Base-by-base conservation (phyloP, 257 asterid genomes). In the Solanum virginianum region DNA sequence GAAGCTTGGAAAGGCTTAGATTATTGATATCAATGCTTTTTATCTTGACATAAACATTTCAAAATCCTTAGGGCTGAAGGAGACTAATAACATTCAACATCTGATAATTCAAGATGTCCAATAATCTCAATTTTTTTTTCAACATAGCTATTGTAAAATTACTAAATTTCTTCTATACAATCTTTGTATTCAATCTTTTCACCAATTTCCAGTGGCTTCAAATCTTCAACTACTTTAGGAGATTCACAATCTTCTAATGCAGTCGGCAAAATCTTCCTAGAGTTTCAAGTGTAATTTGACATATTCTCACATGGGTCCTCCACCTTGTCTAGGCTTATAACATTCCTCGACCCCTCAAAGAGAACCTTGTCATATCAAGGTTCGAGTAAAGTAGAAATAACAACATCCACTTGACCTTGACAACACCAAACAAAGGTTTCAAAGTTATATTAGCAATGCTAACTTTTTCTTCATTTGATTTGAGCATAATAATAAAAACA, bases 61-160 rank as follows among this genome's bases (percentile, higher is more conserved):
- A 7, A 93, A 89, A 24, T 92, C 97, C 91, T 92, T 95, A 81
- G 36, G 91, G 88, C 85, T 90, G 97, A 60, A 92, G 91, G 88
- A 95, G 91, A 96, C 98, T 95, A 86, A 95, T 96, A 6, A 98
- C 98, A 29, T 96, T 92, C 86, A 93, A 60, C 53, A 93, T 95
- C 87, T 96, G 99, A 90, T 93, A 94, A 91, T 92, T 95, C 91
- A 95, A 87, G 91, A 96, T 90, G 86, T 96, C 98, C 91, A 96
- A 86, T 88, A 92, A 95, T 24, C 90, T 81, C 96, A 94, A n/a
- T 32, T 32, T 32, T 95, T 87, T 87, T 93, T 39, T 93, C 98
- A 16, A 89, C 82, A 84, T 95, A 96, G 82, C 93, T 89, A 85
- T 91, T 95, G 95, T 95, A 89, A 86, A 96, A 90, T 86, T 85